A percentile compares a stretch with the other conserved stretches of the same genome.
These are phyloP conservation scores for Camillea tinctor DNA, from an alignment of 2,329 filamentous ascomycete species.

Conservation along the genomic window DNA sequence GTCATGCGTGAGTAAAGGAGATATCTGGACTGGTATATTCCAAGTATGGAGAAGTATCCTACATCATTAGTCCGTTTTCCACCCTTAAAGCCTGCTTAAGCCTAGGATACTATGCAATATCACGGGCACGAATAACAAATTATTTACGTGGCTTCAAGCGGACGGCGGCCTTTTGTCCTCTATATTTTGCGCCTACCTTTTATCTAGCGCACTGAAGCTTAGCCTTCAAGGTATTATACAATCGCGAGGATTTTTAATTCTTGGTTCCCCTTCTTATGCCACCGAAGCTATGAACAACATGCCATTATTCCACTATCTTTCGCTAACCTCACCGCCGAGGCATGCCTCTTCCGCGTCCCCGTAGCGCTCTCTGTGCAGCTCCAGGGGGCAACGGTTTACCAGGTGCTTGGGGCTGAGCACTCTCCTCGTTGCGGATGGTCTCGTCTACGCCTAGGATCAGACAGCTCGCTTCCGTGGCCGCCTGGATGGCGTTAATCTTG, in stretches of 20 bases:
- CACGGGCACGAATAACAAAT: neutral
- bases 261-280: neutral
- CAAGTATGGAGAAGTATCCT: too few relatives aligned
- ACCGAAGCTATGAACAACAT: conserved; percentile 1
- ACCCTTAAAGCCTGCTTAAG: too few relatives aligned
- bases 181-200: conserved; percentile 17
- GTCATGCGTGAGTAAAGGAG: too few relatives aligned
- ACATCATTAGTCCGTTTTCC: too few relatives aligned
- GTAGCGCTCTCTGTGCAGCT: conserved; percentile 83
- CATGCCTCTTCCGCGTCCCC: conserved; percentile 84
- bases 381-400: conserved; percentile 71
- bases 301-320: neutral
- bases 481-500: conserved; percentile 96
- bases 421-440: conserved; percentile 98
- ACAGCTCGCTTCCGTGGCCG: conserved; percentile 91
- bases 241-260: conserved; percentile 1
- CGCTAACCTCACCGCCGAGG: conserved; percentile 70
- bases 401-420: conserved; percentile 77
- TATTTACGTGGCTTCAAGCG: neutral
- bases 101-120: too few relatives aligned
- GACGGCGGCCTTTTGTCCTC: conserved; percentile 7
- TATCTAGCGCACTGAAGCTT: conserved; percentile 14
- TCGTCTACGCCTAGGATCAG: conserved; percentile 95
- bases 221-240: conserved; percentile 19
- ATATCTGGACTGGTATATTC: too few relatives aligned